Evolutionary conservation across 257 asterid species (phyloP), one percentile per base, ranked within the genome.

Genomic region (Striga asiatica): DNA sequence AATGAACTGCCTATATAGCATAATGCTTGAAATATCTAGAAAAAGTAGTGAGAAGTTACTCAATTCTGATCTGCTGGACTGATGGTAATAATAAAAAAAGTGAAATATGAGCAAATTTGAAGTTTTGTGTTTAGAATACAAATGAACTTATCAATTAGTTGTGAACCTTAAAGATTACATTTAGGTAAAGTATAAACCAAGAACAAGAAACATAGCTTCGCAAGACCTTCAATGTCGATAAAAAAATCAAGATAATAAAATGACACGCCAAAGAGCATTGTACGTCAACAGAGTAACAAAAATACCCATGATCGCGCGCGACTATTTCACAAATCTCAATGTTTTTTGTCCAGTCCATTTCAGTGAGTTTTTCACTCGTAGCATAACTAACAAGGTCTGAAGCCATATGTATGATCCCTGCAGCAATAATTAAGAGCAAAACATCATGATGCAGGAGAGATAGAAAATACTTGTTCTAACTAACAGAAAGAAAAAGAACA

Each of bases 271-370:
- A n/a, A n/a, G n/a, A n/a, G n/a, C n/a, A n/a, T n/a, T n/a, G n/a
- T n/a, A n/a, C n/a, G n/a, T n/a, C n/a, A n/a, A n/a, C n/a, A n/a
- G n/a, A n/a, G n/a, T n/a, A n/a, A 39, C 2, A 5, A 14, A 17
- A 29, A 55, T 61, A 84, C 95, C 80, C 76, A 71, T 77, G 84
- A 73, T 92, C 98, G 34, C 67, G 74, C 19, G 94, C 89, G 19
- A 84, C 97, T 50, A 81, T 62, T 66, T 92, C 98, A 70, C 98
- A 92, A 29, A 92, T 81, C 75, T 92, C 84, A 21, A 92, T 92
- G 70, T 84, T 92, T 64, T 81, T 92, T 10, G 74, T 75, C 98
- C 98, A 92, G 50, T 92, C 98, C 80, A 76, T 77, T 71, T 88
- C 98, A 59, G 80, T 45, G 57, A 88, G 95, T 59, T 88, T 88